Conservation (phyloP, 306 rosid species). For the Myrica gale region DNA sequence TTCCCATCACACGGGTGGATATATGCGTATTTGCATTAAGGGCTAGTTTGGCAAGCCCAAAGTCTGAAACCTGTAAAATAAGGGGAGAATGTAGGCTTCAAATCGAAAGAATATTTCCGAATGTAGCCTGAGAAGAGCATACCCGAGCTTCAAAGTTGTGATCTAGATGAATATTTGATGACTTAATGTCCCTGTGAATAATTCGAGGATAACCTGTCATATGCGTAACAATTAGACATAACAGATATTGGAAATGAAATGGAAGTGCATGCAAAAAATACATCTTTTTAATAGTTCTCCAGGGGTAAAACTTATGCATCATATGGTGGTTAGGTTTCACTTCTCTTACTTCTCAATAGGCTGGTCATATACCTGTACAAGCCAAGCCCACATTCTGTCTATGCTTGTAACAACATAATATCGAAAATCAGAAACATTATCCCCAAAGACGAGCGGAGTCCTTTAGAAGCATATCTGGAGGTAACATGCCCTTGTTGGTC, state of each 20-base stretch:
- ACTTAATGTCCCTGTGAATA: conserved; percentile 94
- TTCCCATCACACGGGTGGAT: conserved; percentile 90
- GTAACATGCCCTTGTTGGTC: not conserved
- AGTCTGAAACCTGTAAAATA: conserved; percentile 76
- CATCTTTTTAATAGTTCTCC: not conserved
- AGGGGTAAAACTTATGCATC: conserved; percentile 8
- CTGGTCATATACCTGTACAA: not conserved
- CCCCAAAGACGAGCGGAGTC: not conserved
- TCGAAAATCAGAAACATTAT: conserved; percentile 1
- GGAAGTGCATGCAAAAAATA: not conserved
- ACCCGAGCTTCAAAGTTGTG: conserved; percentile 81
- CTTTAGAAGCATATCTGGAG: not conserved
- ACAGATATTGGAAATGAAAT: not conserved
- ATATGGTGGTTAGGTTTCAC: not conserved
- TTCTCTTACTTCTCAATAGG: not conserved
- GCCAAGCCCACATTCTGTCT: not conserved
- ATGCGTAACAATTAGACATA: conserved; percentile 20
- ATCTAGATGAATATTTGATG: conserved; percentile 91
- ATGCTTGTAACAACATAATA: not conserved
- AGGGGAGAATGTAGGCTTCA: conserved; percentile 15
- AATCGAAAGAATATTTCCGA: not conserved
- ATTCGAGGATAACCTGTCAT: conserved; percentile 85
- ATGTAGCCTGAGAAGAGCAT: conserved; percentile 24
- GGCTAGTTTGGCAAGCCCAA: conserved; percentile 90
- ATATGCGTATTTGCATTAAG: conserved; percentile 69